These are phyloP conservation scores for Pelargonium nanum DNA, from an alignment of 345 rosid species.

Conservation along the genomic window DNA sequence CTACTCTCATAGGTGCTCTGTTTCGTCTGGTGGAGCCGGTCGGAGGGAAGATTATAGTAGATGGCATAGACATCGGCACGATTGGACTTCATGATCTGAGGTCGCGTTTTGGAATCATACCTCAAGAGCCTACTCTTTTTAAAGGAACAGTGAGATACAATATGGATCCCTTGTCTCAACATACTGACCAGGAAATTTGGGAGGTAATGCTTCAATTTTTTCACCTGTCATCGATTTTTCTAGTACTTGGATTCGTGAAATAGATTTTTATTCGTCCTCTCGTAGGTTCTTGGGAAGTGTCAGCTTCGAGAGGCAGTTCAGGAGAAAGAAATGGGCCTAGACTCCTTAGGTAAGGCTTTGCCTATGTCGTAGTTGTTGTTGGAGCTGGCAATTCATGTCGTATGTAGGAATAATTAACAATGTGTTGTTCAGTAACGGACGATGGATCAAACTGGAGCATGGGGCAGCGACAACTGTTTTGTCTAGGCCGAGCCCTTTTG, in stretches of 20 bases:
- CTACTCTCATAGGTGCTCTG: slow-evolving; percentile 79
- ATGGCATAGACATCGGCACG: slow-evolving; percentile 63
- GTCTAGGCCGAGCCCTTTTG: slow-evolving; percentile 83
- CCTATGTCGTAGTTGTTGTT: neutral
- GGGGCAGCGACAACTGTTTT: slow-evolving; percentile 88
- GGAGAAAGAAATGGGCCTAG: slow-evolving; percentile 66
- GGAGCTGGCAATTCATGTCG: neutral
- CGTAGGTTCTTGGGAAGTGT: slow-evolving; percentile 74
- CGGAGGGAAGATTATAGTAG: slow-evolving; percentile 73
- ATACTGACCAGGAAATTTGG: slow-evolving; percentile 81
- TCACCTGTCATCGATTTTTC: no score
- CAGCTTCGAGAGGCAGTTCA: slow-evolving; percentile 70
- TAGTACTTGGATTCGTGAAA: no score
- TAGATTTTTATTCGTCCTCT: neutral
- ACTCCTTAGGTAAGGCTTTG: slow-evolving; percentile 48
- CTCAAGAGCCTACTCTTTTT: slow-evolving; percentile 90
- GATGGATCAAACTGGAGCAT: slow-evolving; percentile 97
- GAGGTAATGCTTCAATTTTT: slow-evolving; percentile 36
- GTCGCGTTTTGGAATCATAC: slow-evolving; percentile 83
- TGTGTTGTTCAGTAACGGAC: slow-evolving; percentile 45
- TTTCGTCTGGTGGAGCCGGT: slow-evolving; percentile 87
- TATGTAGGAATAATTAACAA: neutral
- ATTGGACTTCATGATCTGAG: slow-evolving; percentile 85
- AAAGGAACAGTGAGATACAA: slow-evolving; percentile 89
- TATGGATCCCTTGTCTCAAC: slow-evolving; percentile 68